Base-by-base conservation (phyloP, 306 rosid species). In the Biancaea sappan region DNA sequence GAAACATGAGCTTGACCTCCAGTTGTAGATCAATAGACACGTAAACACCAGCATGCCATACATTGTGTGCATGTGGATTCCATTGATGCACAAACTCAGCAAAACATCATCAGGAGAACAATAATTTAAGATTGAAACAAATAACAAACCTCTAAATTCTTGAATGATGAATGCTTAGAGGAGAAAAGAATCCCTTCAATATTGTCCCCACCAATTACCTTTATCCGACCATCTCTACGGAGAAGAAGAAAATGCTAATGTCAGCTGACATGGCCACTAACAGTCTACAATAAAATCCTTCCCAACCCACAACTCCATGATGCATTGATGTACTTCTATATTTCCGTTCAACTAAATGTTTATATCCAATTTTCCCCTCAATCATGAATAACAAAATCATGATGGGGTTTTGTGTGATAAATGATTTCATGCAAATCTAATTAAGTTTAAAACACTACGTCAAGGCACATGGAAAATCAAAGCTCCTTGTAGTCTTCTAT, bases 191-290 rank as follows among this genome's bases (percentile, higher is more conserved):
- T 84, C 65, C 88, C 98, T 86, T 93, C 96, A 74, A 93, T 83
- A 71, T 79, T 83, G 79, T 87, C 87, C 44, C 92, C 93, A 62
- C 97, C 98, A 46, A 89, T 83, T 65, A 93, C 88, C 84, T 93
- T 93, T 83, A 93, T 91, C 84, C 92, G 85, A 22, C 98, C 98
- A 85, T 93, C 97, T 72, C 98, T 93, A 80, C 89, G 83, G 66
- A 66, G 66, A 69, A 75, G 66, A 79, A 83, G 60, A 63, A 68
- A 73, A 65, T 35, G 21, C n/a, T 9, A 4, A 53, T 56, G 57
- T 80, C 77, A 78, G 76, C 69, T 52, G 32, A 72, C 21, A 73
- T 77, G 22, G 54, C 54, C 79, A 32, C 56, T 24, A 69, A 56
- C 29, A 53, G 44, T 52, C 51, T 77, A 69, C 10, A 34, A 2